phyloP scores from a whole-genome alignment of 2,329 filamentous ascomycete species.

The Pezicula carpinea region DNA sequence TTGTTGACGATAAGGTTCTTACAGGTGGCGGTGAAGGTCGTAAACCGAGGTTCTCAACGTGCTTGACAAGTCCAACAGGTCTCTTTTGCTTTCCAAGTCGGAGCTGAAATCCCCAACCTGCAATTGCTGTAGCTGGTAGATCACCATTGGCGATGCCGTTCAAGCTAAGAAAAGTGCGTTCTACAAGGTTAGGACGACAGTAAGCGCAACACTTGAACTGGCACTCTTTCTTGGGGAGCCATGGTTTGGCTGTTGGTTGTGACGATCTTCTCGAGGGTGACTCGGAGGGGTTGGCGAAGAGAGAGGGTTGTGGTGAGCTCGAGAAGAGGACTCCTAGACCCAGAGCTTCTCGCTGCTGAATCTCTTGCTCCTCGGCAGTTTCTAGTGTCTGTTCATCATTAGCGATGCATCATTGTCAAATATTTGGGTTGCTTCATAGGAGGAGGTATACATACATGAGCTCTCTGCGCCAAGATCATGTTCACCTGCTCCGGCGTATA shows the following conservation, averaged over 20 bases:
- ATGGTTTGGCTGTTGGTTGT: constrained; percentile 24
- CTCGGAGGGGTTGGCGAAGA: neutral
- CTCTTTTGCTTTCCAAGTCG: constrained; percentile 29
- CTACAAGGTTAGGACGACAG: constrained; percentile 40
- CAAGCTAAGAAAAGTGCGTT: constrained; percentile 45
- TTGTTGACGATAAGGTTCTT: constrained; percentile 2
- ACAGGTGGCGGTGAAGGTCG: constrained; percentile 16
- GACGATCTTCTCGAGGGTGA: neutral
- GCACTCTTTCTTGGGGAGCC: constrained; percentile 41
- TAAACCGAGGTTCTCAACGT: constrained; percentile 24
- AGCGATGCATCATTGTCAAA: too few relatives aligned
- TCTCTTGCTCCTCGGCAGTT: neutral
- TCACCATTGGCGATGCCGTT: constrained; percentile 45
- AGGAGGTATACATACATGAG: constrained; percentile 34
- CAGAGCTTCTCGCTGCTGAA: neutral
- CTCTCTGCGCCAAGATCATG: constrained; percentile 44
- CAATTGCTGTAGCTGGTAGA: constrained; percentile 43
- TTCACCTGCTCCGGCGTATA: constrained; percentile 46
- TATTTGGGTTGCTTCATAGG: neutral
- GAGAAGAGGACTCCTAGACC: neutral
- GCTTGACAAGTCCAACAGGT: constrained; percentile 29
- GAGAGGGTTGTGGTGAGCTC: neutral
- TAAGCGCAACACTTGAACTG: constrained; percentile 43
- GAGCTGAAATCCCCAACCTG: constrained; percentile 48
- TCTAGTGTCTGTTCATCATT: constrained; percentile 4